Conservation (phyloP, 805 yeast species). For the Candida caryicola region DNA sequence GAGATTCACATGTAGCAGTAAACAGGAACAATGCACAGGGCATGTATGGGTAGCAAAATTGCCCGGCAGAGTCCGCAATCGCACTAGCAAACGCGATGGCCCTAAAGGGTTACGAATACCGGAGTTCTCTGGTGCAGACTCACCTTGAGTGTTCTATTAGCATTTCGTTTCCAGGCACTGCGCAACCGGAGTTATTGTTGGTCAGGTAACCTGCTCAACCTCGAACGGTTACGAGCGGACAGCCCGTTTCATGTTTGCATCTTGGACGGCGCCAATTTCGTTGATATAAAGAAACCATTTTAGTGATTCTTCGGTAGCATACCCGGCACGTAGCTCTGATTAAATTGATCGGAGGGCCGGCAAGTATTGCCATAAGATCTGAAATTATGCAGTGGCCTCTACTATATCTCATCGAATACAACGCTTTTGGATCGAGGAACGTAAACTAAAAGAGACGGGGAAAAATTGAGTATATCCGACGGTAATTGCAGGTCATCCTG, state of each 20-base stretch:
- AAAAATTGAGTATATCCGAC: no score
- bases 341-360: not conserved
- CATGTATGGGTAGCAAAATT: no score
- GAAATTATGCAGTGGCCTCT: not conserved
- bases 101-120: no score
- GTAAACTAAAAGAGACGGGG: no score
- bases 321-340: not conserved
- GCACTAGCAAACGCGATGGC: no score
- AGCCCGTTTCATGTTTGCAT: not conserved
- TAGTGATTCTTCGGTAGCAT: not conserved
- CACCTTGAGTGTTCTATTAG: not conserved
- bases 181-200: not conserved
- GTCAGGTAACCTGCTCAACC: not conserved
- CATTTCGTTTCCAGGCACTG: not conserved
- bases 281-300: not conserved
- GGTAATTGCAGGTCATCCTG: no score
- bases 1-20: no score
- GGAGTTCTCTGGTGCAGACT: no score
- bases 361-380: not conserved
- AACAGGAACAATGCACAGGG: no score
- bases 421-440: not conserved
- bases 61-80: no score
- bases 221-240: not conserved
- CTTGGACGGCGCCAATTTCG: not conserved
- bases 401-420: not conserved